These are phyloP conservation scores for Aegilops sharonensis DNA, from an alignment of 176 grass and related monocot genomes.

Conservation along the genomic window DNA sequence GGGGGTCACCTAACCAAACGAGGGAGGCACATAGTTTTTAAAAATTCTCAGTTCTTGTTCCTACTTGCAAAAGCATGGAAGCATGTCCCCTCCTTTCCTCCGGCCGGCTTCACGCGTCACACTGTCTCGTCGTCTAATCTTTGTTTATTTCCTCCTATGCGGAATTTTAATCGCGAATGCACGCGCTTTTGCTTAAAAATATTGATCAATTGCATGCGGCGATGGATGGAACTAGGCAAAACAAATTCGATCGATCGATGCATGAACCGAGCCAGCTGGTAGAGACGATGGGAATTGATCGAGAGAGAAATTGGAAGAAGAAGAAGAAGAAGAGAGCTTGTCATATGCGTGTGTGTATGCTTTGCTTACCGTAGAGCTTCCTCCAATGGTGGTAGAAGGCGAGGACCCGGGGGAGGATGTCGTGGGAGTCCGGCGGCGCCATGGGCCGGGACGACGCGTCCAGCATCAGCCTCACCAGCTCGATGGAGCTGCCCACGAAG, in stretches of 20 bases:
- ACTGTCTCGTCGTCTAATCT: slow-evolving; percentile 13
- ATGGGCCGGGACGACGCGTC: slow-evolving; percentile 68
- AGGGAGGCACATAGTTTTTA: slow-evolving; percentile 7
- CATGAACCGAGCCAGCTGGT: neutral
- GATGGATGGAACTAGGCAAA: too few relatives aligned
- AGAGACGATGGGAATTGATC: too few relatives aligned
- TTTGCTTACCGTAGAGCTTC: slow-evolving; percentile 72
- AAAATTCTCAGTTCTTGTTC: slow-evolving; percentile 27
- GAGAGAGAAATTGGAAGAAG: neutral
- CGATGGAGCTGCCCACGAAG: slow-evolving; percentile 80
- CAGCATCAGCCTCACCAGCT: slow-evolving; percentile 69
- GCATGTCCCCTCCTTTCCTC: slow-evolving; percentile 51
- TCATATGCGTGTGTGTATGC: too few relatives aligned
- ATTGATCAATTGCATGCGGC: neutral
- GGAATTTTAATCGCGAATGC: neutral
- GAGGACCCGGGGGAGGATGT: slow-evolving; percentile 84
- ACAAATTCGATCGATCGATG: neutral
- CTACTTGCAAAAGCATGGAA: slow-evolving; percentile 54
- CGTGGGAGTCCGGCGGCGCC: slow-evolving; percentile 52
- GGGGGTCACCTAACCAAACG: slow-evolving; percentile 37
- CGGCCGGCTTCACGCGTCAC: slow-evolving; percentile 36
- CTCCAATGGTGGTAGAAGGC: slow-evolving; percentile 91
- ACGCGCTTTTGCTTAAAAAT: neutral
- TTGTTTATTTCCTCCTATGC: neutral
- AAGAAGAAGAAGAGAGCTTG: neutral